Evolutionary conservation across 305 asterid species (phyloP), one percentile per base, ranked within the genome.

Genomic region (Fraxinus latifolia): DNA sequence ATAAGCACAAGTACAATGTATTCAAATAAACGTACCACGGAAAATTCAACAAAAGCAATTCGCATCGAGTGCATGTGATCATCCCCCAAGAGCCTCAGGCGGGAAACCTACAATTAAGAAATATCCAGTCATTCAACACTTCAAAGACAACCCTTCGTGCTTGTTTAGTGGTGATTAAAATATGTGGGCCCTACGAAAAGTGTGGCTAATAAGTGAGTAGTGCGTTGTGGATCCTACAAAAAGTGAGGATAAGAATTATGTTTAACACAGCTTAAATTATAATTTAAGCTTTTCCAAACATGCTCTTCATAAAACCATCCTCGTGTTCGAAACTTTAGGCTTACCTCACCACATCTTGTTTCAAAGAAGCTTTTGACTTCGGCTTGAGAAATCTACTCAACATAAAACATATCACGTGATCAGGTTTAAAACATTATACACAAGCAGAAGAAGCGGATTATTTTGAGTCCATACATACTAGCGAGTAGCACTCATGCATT

Each of bases 31-130:
- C 90, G 27, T 90, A 95, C 97, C 95, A 90, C 86, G 82, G 65
- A 84, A 86, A 95, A 95, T 81, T 95, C 97, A 78, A 95, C 97
- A 85, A 95, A 95, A 80, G 98, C 98, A 83, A 95, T 95, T 74
- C 97, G 88, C 42, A 97, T 93, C 33, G 95, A 91, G 89, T 93
- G 98, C 91, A 92, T 89, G 83, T 93, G 94, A 87, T 95, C 98
- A 87, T 95, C 98, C 77, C 98, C 98, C 89, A 93, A 87, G 85
- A 95, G 98, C 97, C 95, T 92, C 87, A 95, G 89, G 68, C 97
- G 95, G 79, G 98, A 93, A 86, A 95, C 98, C 98, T 95, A 89
- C 15, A 86, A 77, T 67, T 31, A 50, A 77, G 65, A 60, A 31
- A 81, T 21, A 78, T 55, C 33, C 1, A 17, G 68, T 79, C 3